Evolutionary conservation across 1,284 basidiomycete genomes (phyloP).

Genomic region (Sporisorium graminicola): DNA sequence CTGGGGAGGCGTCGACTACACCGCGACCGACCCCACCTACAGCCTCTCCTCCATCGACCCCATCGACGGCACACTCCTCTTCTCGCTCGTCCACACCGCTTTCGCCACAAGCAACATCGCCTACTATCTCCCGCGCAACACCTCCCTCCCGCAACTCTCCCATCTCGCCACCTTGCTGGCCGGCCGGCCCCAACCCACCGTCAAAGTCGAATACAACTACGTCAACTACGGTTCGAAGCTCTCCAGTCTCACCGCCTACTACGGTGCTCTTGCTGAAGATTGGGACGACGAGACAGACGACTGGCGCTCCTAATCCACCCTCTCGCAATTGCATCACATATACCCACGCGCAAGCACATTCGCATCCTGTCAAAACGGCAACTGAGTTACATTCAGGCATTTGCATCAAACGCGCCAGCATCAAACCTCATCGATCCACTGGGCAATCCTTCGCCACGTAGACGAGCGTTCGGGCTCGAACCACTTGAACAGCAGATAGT

Average conservation of each 20-base stretch:
- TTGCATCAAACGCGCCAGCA: background rate
- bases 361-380: too few relatives aligned
- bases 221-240: conserved; percentile 79
- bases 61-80: conserved; percentile 83
- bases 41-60: conserved; percentile 75
- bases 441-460: conserved; percentile 57
- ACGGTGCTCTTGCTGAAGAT: conserved; percentile 70
- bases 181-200: conserved; percentile 48
- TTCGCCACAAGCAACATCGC: conserved; percentile 72
- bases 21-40: conserved; percentile 29
- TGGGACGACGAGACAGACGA: conserved; percentile 48
- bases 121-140: conserved; percentile 90
- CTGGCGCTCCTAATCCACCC: conserved; percentile 13
- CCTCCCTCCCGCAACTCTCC: conserved; percentile 80
- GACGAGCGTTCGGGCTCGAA: conserved; percentile 60
- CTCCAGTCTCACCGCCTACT: conserved; percentile 76
- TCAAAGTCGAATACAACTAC: conserved; percentile 90
- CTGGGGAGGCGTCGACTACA: conserved; percentile 65
- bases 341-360: too few relatives aligned
- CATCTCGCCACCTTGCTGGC: conserved; percentile 70
- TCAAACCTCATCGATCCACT: conserved; percentile 54
- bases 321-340: background rate
- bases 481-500: conserved; percentile 65
- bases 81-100: conserved; percentile 68
- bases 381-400: too few relatives aligned